Conservation (phyloP, 805 yeast species). For the Lachancea thermotolerans region DNA sequence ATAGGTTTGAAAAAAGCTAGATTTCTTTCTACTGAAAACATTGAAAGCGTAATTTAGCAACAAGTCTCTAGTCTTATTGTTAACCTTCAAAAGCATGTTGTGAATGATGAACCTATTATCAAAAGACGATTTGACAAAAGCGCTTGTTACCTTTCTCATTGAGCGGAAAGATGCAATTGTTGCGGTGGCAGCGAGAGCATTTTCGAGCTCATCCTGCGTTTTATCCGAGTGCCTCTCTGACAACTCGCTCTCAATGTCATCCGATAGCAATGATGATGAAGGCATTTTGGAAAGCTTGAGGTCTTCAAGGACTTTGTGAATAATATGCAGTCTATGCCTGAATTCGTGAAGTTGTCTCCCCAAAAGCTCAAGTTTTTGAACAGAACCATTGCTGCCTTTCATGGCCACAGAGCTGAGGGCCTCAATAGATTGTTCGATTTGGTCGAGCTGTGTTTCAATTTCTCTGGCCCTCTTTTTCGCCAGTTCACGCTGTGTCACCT, state of each 20-base stretch:
- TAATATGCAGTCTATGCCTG: conserved; percentile 28
- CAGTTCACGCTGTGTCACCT: conserved; percentile 44
- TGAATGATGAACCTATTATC: conserved; percentile 56
- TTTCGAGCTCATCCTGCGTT: neutral
- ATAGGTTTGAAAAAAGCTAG: conserved; percentile 40
- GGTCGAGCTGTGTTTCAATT: conserved; percentile 35
- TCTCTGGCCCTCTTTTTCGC: conserved; percentile 36
- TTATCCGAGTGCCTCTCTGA: neutral
- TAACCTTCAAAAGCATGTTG: conserved; percentile 49
- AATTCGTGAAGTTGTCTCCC: conserved; percentile 27
- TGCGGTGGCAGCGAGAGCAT: conserved; percentile 13
- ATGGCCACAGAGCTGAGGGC: neutral
- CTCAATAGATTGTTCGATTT: conserved; percentile 25
- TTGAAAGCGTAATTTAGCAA: conserved; percentile 42
- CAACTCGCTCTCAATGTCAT: conserved; percentile 14
- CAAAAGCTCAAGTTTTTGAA: conserved; percentile 11
- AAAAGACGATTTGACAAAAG: conserved; percentile 32
- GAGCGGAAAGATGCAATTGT: conserved; percentile 29
- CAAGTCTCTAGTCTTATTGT: conserved; percentile 42
- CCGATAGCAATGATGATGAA: conserved; percentile 7
- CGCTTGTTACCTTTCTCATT: conserved; percentile 26
- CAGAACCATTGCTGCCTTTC: conserved; percentile 1
- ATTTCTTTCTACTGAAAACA: conserved; percentile 38
- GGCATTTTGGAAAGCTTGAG: conserved; percentile 24
- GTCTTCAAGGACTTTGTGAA: conserved; percentile 29